Percentiles rank a stretch among this genome's conserved stretches.
Evolutionary conservation across 306 rosid species (phyloP).

Genomic region (Rosa chinensis): DNA sequence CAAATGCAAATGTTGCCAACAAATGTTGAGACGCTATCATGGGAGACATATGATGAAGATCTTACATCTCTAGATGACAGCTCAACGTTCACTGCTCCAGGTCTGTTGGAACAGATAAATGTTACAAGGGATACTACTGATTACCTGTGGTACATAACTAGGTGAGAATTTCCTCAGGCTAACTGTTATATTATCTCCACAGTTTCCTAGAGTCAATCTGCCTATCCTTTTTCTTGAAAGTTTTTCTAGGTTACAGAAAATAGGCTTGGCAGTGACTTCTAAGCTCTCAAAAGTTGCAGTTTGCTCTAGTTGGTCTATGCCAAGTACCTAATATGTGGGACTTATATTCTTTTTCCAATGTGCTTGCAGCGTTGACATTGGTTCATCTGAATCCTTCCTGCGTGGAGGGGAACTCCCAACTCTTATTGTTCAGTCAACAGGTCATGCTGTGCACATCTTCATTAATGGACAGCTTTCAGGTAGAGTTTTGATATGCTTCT

Average conservation of each 20-base stretch:
- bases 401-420: conserved; percentile 84
- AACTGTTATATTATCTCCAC: not conserved
- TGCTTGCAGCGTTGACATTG: conserved; percentile 68
- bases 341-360: conserved; percentile 6
- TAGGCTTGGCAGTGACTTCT: not conserved
- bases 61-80: conserved; percentile 67
- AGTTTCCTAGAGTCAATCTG: not conserved
- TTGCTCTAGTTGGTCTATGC: not conserved
- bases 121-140: conserved; percentile 91
- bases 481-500: conserved; percentile 36
- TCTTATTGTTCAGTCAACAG: conserved; percentile 85
- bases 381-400: conserved; percentile 77
- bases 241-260: not conserved
- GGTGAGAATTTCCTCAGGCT: conserved; percentile 50
- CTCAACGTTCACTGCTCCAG: conserved; percentile 63
- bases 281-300: not conserved
- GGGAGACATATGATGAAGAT: conserved; percentile 94
- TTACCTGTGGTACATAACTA: conserved; percentile 93
- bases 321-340: not conserved
- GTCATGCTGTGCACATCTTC: conserved; percentile 94
- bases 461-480: conserved; percentile 88
- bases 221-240: not conserved
- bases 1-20: conserved; percentile 92
- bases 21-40: conserved; percentile 56
- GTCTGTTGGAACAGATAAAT: conserved; percentile 95